Conservation (phyloP, 1,284 basidiomycete species). For the Cutaneotrichosporon sp. region DNA sequence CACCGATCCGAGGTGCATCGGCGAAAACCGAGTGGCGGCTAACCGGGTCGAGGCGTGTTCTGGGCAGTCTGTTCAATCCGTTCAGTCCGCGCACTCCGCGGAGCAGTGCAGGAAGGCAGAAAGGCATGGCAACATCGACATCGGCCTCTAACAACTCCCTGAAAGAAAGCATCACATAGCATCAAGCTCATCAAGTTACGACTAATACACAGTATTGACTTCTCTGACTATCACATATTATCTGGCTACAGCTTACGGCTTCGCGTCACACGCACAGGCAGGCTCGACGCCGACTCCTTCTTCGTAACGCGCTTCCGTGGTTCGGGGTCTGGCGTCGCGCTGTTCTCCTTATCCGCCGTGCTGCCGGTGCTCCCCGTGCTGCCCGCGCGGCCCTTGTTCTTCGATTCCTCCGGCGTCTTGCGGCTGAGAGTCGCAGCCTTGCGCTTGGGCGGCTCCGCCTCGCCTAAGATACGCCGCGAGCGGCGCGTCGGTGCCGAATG, state of each 20-base stretch:
- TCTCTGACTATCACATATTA: not conserved
- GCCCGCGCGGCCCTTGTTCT: not conserved
- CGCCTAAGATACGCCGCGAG: constrained; percentile 7
- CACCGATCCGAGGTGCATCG: no score
- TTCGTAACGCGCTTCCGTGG: not conserved
- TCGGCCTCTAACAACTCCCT: no score
- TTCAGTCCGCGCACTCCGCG: no score
- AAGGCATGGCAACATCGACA: no score
- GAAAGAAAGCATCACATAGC: no score
- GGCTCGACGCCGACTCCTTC: not conserved
- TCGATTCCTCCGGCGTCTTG: not conserved
- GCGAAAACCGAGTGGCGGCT: no score
- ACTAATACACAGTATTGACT: no score
- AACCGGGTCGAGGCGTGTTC: no score
- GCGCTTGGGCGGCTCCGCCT: constrained; percentile 3
- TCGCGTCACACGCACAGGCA: not conserved
- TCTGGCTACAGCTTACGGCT: not conserved
- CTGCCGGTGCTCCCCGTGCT: not conserved
- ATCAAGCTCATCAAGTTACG: no score
- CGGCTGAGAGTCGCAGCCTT: not conserved
- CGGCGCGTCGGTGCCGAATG: constrained; percentile 1
- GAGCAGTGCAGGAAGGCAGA: no score
- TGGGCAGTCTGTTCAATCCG: no score
- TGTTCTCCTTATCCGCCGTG: constrained; percentile 2
- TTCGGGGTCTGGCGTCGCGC: constrained; percentile 4